Base-by-base conservation (phyloP, 176 grass and related monocot species). In the Ampelocalamus luodianensis region DNA sequence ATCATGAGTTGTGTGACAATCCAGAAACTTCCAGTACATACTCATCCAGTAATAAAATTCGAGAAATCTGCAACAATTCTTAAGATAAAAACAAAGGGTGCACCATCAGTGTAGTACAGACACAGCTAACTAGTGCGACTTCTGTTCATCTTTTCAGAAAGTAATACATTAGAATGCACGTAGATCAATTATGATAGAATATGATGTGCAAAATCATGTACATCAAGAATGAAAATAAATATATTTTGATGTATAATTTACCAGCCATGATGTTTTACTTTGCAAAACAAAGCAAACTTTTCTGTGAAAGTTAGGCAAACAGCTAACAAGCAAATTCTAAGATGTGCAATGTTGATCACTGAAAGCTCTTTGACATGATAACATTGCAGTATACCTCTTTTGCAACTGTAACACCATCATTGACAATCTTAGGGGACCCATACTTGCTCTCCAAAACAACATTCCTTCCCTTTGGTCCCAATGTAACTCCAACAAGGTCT, bases 391-490 rank as follows among this genome's bases (percentile, higher is more conserved):
- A 1, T 84, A 91, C 83, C 86, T 88, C 89, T 91, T 45, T 84
- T 61, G 89, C 89, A 80, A 91, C 89, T 76, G 85, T 91, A 71
- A 91, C 89, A 76, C 89, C 89, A 84, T 91, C 89, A n/a, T 97
- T 97, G 10, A 97, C 92, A 85, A 97, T 97, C 86, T 71, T 97
- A 66, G 95, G 92, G 36, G 95, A 97, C 43, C 95, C 95, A 60
- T 97, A 97, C 81, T 97, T 97, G 90, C 92, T 97, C 68, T 97
- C 95, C 77, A 97, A 63, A 66, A 97, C 95, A 71, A 97, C 90
- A 88, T 97, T 97, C 81, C 95, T 97, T 73, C 95, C 95, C 83
- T 97, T 97, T 15, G 95, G 95, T 65, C 95, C 95, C 65, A 97
- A 76, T 43, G 92, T 97, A 66, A 97, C 95, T 77, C 95, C 92